Conservation (phyloP, 2,329 filamentous ascomycete genomes). For the Chaetothyriales sp. region DNA sequence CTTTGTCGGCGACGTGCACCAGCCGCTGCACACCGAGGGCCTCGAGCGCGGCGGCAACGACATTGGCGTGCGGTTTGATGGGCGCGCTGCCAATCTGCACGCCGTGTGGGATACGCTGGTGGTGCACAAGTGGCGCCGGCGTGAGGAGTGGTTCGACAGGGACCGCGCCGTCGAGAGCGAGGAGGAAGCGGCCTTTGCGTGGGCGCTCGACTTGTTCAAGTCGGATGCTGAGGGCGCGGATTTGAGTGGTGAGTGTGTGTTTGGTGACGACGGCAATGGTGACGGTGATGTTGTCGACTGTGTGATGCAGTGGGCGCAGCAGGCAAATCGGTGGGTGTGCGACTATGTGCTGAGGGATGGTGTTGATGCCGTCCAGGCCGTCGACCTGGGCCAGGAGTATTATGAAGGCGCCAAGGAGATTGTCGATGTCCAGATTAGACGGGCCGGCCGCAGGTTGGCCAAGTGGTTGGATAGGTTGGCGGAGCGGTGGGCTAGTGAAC, state of each 20-base stretch:
- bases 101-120: constrained; percentile 53
- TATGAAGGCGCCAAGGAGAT: constrained; percentile 17
- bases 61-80: constrained; percentile 50
- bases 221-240: neutral
- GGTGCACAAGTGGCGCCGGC: constrained; percentile 10
- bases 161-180: constrained; percentile 6
- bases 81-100: constrained; percentile 50
- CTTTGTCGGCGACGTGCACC: constrained; percentile 59
- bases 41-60: constrained; percentile 54
- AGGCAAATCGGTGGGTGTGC: constrained; percentile 51
- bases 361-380: constrained; percentile 40
- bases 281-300: constrained; percentile 10
- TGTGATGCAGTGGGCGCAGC: constrained; percentile 43
- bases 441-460: constrained; percentile 15
- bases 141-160: constrained; percentile 30
- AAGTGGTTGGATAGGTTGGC: constrained; percentile 15
- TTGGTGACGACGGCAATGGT: neutral
- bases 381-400: constrained; percentile 22
- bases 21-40: constrained; percentile 52
- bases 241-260: constrained; percentile 8
- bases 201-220: constrained; percentile 42
- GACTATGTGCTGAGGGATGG: constrained; percentile 51
- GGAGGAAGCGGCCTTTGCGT: constrained; percentile 21
- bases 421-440: constrained; percentile 13
- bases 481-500: neutral